These are phyloP conservation scores for Colletotrichum phormii DNA, from an alignment of 2,329 filamentous ascomycete genomes.

Conservation along the genomic window DNA sequence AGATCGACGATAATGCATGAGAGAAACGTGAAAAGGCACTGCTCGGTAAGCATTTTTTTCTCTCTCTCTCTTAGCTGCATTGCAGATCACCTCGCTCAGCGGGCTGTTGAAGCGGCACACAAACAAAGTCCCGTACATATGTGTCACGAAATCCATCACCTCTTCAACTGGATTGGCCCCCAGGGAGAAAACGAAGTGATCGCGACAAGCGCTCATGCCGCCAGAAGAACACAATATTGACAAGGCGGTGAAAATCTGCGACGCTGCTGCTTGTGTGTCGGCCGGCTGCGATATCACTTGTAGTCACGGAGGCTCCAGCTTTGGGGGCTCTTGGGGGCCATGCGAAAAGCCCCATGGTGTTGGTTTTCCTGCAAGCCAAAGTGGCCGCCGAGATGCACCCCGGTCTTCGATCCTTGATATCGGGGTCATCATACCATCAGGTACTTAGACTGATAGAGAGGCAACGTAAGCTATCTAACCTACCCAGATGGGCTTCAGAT, in stretches of 20 bases:
- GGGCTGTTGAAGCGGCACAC: not conserved
- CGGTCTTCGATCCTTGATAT: not conserved
- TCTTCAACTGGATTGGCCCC: not conserved
- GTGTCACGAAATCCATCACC: not conserved
- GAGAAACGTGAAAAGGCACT: not conserved
- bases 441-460: not conserved
- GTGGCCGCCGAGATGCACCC: not conserved
- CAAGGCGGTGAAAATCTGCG: not conserved
- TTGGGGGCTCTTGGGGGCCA: not conserved
- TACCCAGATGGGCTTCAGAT: not conserved
- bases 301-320: not conserved
- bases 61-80: not conserved
- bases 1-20: not conserved
- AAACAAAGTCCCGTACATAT: not conserved
- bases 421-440: not conserved
- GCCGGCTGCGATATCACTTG: not conserved
- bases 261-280: not conserved
- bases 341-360: no score
- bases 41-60: not conserved
- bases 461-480: not conserved
- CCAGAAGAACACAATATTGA: not conserved
- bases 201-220: not conserved
- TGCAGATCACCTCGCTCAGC: not conserved
- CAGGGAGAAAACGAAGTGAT: not conserved
- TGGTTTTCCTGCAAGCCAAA: not conserved